phyloP scores from a whole-genome alignment of 1,284 basidiomycete species.

The Ganoderma lingzhi region DNA sequence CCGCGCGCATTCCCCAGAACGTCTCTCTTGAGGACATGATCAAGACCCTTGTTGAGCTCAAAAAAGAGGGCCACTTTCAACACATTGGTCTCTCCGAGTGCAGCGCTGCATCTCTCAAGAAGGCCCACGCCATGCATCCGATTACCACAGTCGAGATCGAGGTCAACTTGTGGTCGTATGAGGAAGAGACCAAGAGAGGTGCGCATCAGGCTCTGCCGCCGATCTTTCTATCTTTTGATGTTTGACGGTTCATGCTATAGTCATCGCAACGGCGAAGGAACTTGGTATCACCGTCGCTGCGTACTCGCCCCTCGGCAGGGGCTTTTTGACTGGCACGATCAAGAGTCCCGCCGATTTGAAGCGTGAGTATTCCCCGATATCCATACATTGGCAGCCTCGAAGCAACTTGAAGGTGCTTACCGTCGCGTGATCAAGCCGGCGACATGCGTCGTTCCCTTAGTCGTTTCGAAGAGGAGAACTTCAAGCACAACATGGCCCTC shows the following conservation, averaged over 20 bases:
- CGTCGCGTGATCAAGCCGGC: slow-evolving; percentile 29
- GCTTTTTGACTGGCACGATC: slow-evolving; percentile 61
- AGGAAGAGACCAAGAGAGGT: slow-evolving; percentile 55
- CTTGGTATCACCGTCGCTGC: slow-evolving; percentile 58
- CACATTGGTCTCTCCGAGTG: slow-evolving; percentile 57
- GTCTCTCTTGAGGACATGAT: slow-evolving; percentile 43
- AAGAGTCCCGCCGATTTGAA: slow-evolving; percentile 55
- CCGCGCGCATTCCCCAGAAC: slow-evolving; percentile 44
- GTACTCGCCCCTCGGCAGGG: slow-evolving; percentile 66
- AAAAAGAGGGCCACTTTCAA: slow-evolving; percentile 39
- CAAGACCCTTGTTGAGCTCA: slow-evolving; percentile 20
- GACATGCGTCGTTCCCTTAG: slow-evolving; percentile 48
- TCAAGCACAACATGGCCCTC: slow-evolving; percentile 63
- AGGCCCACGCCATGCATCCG: slow-evolving; percentile 36
- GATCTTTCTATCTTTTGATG: not conserved
- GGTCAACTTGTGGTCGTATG: slow-evolving; percentile 58
- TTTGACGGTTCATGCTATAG: slow-evolving; percentile 30
- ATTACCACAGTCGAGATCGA: slow-evolving; percentile 49
- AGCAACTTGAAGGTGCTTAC: not conserved
- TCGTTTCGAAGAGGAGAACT: slow-evolving; percentile 48
- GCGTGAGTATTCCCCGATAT: slow-evolving; percentile 25
- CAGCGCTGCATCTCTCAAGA: slow-evolving; percentile 52
- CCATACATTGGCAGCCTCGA: not conserved
- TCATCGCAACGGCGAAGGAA: slow-evolving; percentile 49
- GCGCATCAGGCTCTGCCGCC: not conserved